These are phyloP conservation scores for Skeletonema marinoi DNA, from an alignment of 108 stramenopile species.

Conservation along the genomic window DNA sequence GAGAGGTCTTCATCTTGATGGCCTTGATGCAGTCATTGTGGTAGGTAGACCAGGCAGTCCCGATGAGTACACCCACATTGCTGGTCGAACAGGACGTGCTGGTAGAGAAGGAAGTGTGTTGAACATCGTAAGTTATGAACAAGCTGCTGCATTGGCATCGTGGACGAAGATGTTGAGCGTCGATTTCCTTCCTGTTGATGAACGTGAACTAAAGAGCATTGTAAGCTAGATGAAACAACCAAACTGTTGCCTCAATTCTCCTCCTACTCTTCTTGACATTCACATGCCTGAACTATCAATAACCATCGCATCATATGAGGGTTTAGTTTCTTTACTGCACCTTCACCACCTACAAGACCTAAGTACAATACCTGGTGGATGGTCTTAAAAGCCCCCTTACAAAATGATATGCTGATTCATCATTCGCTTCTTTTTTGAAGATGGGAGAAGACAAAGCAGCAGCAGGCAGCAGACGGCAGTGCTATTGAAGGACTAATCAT, in stretches of 20 bases:
- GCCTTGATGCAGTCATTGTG: constrained; percentile 82
- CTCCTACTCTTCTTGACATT: not conserved
- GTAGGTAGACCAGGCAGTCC: constrained; percentile 84
- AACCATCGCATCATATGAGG: too few species aligned
- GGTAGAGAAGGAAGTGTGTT: constrained; percentile 77
- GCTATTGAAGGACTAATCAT: not conserved
- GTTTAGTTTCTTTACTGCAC: too few species aligned
- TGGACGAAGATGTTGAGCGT: constrained; percentile 84
- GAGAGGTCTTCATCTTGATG: constrained; percentile 92
- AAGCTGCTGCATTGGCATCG: constrained; percentile 61
- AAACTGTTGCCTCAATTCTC: not conserved
- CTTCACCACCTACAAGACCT: too few species aligned
- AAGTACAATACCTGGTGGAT: too few species aligned
- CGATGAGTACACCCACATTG: constrained; percentile 96
- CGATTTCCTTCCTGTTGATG: constrained; percentile 53
- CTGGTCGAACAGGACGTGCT: constrained; percentile 92
- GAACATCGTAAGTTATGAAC: constrained; percentile 71
- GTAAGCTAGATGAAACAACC: not conserved
- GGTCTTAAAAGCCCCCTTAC: too few species aligned
- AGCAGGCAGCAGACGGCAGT: too few species aligned
- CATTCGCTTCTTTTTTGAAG: too few species aligned
- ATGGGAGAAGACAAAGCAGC: too few species aligned
- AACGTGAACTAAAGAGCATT: constrained; percentile 37
- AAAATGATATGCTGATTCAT: too few species aligned
- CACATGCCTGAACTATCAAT: too few species aligned